These are phyloP conservation scores for Kwoniella mangroviensis DNA, from an alignment of 768 basidiomycete species.

Conservation along the genomic window DNA sequence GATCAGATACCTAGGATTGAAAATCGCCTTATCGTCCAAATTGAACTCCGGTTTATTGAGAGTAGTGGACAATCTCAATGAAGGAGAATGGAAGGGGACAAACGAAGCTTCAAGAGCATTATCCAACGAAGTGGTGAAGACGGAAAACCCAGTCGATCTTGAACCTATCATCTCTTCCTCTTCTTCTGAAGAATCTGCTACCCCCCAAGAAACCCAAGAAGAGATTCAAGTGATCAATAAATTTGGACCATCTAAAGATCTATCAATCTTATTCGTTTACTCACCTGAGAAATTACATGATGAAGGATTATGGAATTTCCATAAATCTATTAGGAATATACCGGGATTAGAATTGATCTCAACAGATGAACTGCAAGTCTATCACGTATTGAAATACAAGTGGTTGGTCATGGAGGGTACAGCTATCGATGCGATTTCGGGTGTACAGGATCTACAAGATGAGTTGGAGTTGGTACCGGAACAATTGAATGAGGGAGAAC, in stretches of 20 bases:
- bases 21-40: conserved; percentile 83
- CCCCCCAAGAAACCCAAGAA: not conserved
- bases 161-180: conserved; percentile 12
- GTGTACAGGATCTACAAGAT: conserved; percentile 9
- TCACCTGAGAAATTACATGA: conserved; percentile 27
- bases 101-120: conserved; percentile 71
- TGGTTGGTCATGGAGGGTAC: conserved; percentile 78
- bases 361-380: conserved; percentile 70
- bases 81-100: conserved; percentile 49
- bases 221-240: conserved; percentile 25
- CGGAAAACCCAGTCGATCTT: not conserved
- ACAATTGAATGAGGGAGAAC: conserved; percentile 12
- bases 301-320: conserved; percentile 57
- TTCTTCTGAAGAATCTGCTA: too few species aligned
- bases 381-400: conserved; percentile 81
- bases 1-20: conserved; percentile 89
- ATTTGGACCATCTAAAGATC: conserved; percentile 42
- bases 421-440: conserved; percentile 67
- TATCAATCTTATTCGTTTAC: conserved; percentile 53
- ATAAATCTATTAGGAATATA: conserved; percentile 72
- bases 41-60: conserved; percentile 74
- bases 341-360: conserved; percentile 67
- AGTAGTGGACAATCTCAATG: conserved; percentile 64
- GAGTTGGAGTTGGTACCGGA: conserved; percentile 8
- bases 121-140: conserved; percentile 57